These are phyloP conservation scores for Polygonum maritimum DNA, from an alignment of 148 eudicot genomes.

Conservation along the genomic window DNA sequence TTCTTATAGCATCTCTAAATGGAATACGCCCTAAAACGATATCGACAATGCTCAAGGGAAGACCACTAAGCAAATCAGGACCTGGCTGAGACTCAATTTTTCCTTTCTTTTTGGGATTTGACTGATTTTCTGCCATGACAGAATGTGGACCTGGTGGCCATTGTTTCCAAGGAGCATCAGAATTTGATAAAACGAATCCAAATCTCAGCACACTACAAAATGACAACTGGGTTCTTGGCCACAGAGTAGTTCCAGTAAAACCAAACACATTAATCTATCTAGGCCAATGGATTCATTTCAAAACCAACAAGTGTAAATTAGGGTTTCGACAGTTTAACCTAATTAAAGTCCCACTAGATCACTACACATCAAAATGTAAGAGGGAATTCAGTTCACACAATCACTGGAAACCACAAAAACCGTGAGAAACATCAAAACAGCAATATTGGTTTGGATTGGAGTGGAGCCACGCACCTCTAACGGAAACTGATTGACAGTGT, in stretches of 20 bases:
- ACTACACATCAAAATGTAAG: background rate
- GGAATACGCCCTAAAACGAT: conserved; percentile 37
- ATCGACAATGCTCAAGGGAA: conserved; percentile 33
- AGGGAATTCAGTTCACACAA: background rate
- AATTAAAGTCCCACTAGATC: background rate
- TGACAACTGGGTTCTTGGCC: too few species aligned
- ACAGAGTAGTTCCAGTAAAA: too few species aligned
- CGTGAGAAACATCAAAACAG: too few species aligned
- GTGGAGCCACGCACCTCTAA: background rate
- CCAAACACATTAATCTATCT: too few species aligned
- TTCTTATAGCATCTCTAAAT: conserved; percentile 47
- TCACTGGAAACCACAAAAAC: background rate
- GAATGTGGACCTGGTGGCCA: too few species aligned
- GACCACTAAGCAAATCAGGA: conserved; percentile 28
- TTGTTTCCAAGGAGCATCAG: too few species aligned
- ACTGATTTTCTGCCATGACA: too few species aligned
- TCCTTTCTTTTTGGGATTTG: background rate
- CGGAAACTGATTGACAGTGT: too few species aligned
- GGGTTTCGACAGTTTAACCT: background rate
- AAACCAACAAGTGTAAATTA: too few species aligned
- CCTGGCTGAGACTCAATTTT: background rate
- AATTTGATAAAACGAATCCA: too few species aligned
- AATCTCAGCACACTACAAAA: too few species aligned
- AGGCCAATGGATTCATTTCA: too few species aligned
- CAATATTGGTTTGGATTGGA: background rate